Conservation (phyloP, 176 grass and related monocot species). For the Microstegium vimineum region DNA sequence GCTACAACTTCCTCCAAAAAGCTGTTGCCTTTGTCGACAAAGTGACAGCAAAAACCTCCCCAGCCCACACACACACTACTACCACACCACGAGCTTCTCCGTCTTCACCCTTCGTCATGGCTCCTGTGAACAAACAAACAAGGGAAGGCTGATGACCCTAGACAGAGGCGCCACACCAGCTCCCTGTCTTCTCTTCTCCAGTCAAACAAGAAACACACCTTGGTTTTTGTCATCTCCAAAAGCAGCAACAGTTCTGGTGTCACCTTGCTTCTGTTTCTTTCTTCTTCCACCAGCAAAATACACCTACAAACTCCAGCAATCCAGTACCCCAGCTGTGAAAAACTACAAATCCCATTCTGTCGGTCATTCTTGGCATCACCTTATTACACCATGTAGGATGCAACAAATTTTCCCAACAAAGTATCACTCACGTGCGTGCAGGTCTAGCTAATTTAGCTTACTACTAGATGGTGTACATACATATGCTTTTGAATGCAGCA, state of each 20-base stretch:
- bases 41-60: no score
- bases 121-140: no score
- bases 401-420: no score
- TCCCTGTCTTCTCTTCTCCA: neutral
- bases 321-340: neutral
- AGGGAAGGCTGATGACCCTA: neutral
- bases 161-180: neutral
- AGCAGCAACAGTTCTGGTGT: neutral
- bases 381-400: neutral
- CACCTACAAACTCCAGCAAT: neutral
- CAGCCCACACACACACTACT: no score
- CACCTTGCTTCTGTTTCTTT: conserved; percentile 9
- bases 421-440: conserved; percentile 2
- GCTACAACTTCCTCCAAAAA: neutral
- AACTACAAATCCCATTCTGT: neutral
- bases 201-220: neutral
- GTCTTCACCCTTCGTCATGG: no score
- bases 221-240: neutral
- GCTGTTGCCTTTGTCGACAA: neutral
- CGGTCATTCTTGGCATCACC: neutral
- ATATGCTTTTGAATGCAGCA: conserved; percentile 23
- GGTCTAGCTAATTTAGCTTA: neutral
- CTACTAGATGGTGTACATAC: neutral
- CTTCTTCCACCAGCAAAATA: neutral
- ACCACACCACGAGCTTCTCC: no score